Evolutionary conservation across 148 eudicot genomes (phyloP).

Genomic region (Hydrangea macrophylla): DNA sequence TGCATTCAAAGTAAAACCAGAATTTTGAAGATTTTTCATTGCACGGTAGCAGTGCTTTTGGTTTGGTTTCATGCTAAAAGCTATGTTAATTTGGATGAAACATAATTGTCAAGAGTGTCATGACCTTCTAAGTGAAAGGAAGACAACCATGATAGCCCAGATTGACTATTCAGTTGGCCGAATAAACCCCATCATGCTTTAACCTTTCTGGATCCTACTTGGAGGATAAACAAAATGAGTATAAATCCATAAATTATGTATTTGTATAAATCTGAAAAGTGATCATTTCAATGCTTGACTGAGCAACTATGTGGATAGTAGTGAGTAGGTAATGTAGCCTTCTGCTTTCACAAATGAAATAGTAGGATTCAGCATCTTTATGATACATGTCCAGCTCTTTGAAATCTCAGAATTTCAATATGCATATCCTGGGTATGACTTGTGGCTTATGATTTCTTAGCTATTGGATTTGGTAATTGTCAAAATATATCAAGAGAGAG

Average conservation of each 20-base stretch:
- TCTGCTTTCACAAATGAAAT: neutral
- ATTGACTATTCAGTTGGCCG: neutral
- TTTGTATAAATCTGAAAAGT: neutral
- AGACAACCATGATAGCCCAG: neutral
- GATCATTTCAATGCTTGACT: neutral
- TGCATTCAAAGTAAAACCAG: too few species aligned
- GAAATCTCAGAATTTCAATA: too few species aligned
- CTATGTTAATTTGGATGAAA: neutral
- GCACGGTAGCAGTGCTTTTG: too few species aligned
- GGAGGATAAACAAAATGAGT: neutral
- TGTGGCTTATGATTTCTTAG: neutral
- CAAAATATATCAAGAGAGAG: too few species aligned
- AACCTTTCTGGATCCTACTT: neutral
- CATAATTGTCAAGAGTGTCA: too few species aligned
- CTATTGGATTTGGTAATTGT: neutral
- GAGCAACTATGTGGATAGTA: neutral
- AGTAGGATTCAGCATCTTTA: neutral
- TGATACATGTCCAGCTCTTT: neutral
- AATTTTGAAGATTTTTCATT: too few species aligned
- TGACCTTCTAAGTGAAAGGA: neutral
- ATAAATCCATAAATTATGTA: too few species aligned
- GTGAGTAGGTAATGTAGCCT: neutral
- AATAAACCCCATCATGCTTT: neutral
- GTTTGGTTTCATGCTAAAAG: neutral
- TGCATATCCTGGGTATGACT: neutral